Base-by-base conservation (phyloP, 305 asterid species). In the Andrographis paniculata region DNA sequence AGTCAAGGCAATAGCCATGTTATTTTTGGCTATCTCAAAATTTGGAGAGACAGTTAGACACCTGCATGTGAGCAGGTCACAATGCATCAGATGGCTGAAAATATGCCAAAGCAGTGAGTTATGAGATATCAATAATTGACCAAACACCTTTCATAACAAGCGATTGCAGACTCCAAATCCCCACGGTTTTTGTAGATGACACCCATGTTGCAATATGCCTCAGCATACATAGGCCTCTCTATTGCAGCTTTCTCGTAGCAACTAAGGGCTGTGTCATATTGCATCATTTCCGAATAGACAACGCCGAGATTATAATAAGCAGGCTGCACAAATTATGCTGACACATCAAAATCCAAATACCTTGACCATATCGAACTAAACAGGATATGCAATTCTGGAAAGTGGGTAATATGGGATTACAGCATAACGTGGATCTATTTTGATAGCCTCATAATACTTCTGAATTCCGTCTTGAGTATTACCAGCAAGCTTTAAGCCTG, bases 141-240 rank as follows among this genome's bases (percentile, higher is more conserved):
- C 17, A 24, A 17, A 53, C 41, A 91, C 99, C 95, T 84, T 66
- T 87, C 97, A 63, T 92, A 92, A 73, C 99, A 92, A 53, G 95
- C 79, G 44, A 92, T 79, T 49, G 99, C 95, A 17, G 94, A 75
- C 68, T 84, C 97, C 80, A 92, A 64, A 71, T 87, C 99, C 63
- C 93, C 97, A 41, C 97, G 93, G 52, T 87, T 92, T 73, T 92
- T 92, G 63, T 70, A 84, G 65, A 87, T 92, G 37, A 92, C 99
- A 53, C 99, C 97, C 99, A 92, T 92, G 65, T 92, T 87, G 72
- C 99, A 92, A 68, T 87, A 92, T 52, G 97, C 97, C 74, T 92
- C 99, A 49, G 99, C 99, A 69, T 92, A 92, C 94, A 92, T 81
- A 59, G 99, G 99, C 64, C 88, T 77, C 72, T 87, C 97, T 48